Conservation (phyloP, 2,329 filamentous ascomycete species). For the Trichophaea hybrida region DNA sequence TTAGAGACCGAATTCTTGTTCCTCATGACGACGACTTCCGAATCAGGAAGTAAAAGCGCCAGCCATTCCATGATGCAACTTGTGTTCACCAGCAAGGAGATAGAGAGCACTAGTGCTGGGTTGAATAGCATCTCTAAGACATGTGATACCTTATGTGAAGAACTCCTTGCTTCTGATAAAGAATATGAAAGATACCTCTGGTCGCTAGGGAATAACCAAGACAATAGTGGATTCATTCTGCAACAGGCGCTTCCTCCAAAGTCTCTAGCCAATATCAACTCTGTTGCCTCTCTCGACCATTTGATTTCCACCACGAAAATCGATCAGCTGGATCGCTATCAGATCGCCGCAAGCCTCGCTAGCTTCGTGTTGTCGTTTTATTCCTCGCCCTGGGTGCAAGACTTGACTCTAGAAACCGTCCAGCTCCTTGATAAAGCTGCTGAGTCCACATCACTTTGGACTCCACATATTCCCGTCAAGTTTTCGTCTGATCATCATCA, state of each 20-base stretch:
- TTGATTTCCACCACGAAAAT: neutral
- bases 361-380: conserved; percentile 1
- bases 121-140: neutral
- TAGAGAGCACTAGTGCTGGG: neutral
- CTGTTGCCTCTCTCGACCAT: neutral
- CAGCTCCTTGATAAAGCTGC: neutral
- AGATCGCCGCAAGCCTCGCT: conserved; percentile 5
- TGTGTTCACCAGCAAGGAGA: neutral
- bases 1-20: neutral
- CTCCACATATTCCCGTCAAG: neutral
- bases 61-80: neutral
- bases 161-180: neutral
- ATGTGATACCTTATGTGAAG: neutral
- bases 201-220: neutral
- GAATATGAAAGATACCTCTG: neutral
- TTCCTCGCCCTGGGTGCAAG: conserved; percentile 5
- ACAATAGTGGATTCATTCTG: neutral
- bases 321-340: neutral
- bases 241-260: neutral
- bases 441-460: neutral
- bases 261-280: neutral
- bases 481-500: neutral
- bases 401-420: neutral
- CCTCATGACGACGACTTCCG: neutral
- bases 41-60: neutral